Evolutionary conservation across 2,329 filamentous ascomycete genomes (phyloP).

Genomic region (Paecilomyces sp.): DNA sequence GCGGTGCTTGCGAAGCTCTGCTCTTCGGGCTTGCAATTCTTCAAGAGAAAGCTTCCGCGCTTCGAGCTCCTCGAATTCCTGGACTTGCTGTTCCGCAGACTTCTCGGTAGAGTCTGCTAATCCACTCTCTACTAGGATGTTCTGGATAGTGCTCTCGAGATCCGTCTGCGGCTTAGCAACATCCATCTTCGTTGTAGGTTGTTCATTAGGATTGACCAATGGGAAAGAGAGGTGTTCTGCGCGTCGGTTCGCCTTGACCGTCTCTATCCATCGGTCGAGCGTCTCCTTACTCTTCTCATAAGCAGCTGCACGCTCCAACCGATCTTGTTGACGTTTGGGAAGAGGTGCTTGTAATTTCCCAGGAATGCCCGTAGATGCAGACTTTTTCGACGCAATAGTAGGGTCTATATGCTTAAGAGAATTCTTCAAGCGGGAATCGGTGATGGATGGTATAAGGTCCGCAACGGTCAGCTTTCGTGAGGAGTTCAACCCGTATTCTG

Average conservation of each 20-base stretch:
- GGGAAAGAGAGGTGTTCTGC: conserved; percentile 89
- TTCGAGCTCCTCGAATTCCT: conserved; percentile 62
- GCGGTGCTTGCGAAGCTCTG: conserved; percentile 69
- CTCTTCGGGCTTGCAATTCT: conserved; percentile 64
- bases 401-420: conserved; percentile 64
- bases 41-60: conserved; percentile 65
- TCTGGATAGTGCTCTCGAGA: conserved; percentile 77
- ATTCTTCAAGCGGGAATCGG: conserved; percentile 69
- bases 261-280: conserved; percentile 84
- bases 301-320: conserved; percentile 71
- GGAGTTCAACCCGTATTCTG: conserved; percentile 51
- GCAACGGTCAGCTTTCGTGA: conserved; percentile 65
- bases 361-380: conserved; percentile 47
- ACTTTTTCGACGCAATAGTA: conserved; percentile 32
- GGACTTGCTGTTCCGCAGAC: conserved; percentile 56
- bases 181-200: conserved; percentile 48
- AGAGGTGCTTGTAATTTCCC: conserved; percentile 77
- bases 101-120: conserved; percentile 54
- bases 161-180: conserved; percentile 63
- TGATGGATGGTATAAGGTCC: conserved; percentile 66
- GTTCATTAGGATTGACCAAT: conserved; percentile 62
- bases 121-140: conserved; percentile 84
- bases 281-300: conserved; percentile 90
- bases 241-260: conserved; percentile 85
- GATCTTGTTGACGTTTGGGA: conserved; percentile 78